Base-by-base conservation (phyloP, 495 filamentous ascomycete species). In the Penicillium odoratum region DNA sequence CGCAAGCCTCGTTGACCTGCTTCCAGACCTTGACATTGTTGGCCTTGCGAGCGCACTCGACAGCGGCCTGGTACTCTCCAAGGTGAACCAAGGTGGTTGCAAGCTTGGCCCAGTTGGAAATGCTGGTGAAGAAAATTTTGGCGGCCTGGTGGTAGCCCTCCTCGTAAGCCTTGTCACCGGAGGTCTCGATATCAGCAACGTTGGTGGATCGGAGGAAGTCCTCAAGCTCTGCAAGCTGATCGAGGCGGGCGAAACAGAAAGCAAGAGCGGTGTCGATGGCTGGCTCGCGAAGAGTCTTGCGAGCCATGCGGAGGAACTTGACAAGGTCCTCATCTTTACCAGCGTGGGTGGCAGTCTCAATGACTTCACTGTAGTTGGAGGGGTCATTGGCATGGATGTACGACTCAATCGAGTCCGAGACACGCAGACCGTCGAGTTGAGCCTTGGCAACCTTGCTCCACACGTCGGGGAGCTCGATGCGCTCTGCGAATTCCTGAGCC, bases 1-100 rank as follows among this genome's bases (percentile, higher is more conserved):
- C 90, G 73, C 95, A 99, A 36, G 94, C 95, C 69, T 89, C 89
- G 74, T 98, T 96, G 62, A 99, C 95, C 74, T 99, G 91, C 78
- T 93, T 96, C 95, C 95, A 99, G 53, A 99, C 95, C 81, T 96
- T 97, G 76, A 95, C 92, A 78, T 92, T 99, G 81, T 98, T 99
- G 69, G 95, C 95, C 78, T 98, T 98, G 68, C 95, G 91, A 26
- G 95, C 95, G 67, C 93, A 98, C 75, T 99, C 95, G 34, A 99
- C 95, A 29, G 95, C 95, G 54, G 92, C 92, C 72, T 99, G 95
- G 77, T 99, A 97, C 53, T 99, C 95, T 66, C 88, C 89, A 7
- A 99, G 83, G 72, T 97, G 93, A 21, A 99, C 95, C 57, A 97
- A 79, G 28, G 95, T 98, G 11, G 95, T 97, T 4, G 95, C 94